These are phyloP conservation scores for Daedalea quercina DNA, from an alignment of 768 basidiomycete species.

Conservation along the genomic window DNA sequence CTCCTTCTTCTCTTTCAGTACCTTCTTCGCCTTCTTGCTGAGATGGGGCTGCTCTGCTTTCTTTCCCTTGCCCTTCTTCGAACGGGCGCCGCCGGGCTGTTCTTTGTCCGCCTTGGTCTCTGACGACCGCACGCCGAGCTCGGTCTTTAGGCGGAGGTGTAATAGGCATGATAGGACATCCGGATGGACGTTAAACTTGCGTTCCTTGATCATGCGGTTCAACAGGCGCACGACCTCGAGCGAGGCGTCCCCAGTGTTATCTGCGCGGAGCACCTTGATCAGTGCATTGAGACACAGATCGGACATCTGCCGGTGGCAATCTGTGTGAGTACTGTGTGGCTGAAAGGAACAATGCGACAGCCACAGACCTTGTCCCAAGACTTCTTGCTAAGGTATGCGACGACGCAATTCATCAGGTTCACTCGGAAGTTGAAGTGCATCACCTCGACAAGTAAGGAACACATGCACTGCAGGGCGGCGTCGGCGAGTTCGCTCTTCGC, in stretches of 20 bases:
- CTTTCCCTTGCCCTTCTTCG: slow-evolving; percentile 34
- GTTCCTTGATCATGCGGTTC: slow-evolving; percentile 95
- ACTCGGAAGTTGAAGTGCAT: slow-evolving; percentile 96
- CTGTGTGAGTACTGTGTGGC: slow-evolving; percentile 6
- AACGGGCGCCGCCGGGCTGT: slow-evolving; percentile 22
- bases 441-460: slow-evolving; percentile 72
- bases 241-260: slow-evolving; percentile 74
- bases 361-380: slow-evolving; percentile 81
- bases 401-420: slow-evolving; percentile 86
- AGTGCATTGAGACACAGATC: slow-evolving; percentile 80
- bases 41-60: slow-evolving; percentile 61
- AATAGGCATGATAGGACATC: slow-evolving; percentile 81
- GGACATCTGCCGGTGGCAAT: slow-evolving; percentile 51
- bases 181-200: slow-evolving; percentile 83
- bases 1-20: slow-evolving; percentile 79
- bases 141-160: slow-evolving; percentile 80
- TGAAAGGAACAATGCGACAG: slow-evolving; percentile 7
- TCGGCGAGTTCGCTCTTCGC: slow-evolving; percentile 62
- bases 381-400: slow-evolving; percentile 75
- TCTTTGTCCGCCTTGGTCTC: slow-evolving; percentile 57
- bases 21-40: slow-evolving; percentile 89
- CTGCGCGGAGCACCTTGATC: slow-evolving; percentile 75
- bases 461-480: slow-evolving; percentile 77
- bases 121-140: slow-evolving; percentile 76
- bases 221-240: slow-evolving; percentile 85